Base-by-base conservation (phyloP, 106 monocot genomes). In the Amphibolis antarctica region DNA sequence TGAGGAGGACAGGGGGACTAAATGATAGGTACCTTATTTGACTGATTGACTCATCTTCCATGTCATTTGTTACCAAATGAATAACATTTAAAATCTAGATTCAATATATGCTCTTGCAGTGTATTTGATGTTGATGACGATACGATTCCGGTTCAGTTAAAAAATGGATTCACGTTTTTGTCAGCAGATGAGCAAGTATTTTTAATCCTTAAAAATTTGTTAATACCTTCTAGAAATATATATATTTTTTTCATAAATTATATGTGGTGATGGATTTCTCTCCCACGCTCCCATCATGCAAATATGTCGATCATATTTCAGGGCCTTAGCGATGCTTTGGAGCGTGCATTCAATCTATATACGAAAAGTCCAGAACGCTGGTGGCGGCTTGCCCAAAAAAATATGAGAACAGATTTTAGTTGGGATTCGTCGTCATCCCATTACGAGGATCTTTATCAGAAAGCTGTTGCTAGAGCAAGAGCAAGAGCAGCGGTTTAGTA, bases 71-170 rank as follows among this genome's bases (percentile, higher is more conserved):
- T 14, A 56, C 56, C 28, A 12, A 13, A 56, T 56, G 56, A 26
- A 27, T 56, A 25, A 18, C 12, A 15, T 56, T 1, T 28, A 12
- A 24, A 26, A 10, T 27, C 25, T 55, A 26, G 27, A 27, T 25
- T 55, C 10, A 56, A 10, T 14, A 24, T 24, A 56, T 56, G 9
- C 63, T 51, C n/a, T 50, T 63, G 51, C 49, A 93, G 93, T 71
- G 88, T 93, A 28, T 93, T 93, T 64, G 93, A 93, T 64, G 60
- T 93, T 7, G 85, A 85, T 46, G 88, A 93, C 68, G 72, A 83
- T 28, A 71, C 83, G 25, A 66, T 86, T 56, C 88, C 88, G 15
- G 22, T 45, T 11, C 66, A 86, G 23, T 73, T 71, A 29, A 66
- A 67, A 27, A 93, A 93, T 77, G 93, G 93, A n/a, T 93, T 93